Evolutionary conservation across 257 asterid genomes (phyloP).

Genomic region (Lantana camara): DNA sequence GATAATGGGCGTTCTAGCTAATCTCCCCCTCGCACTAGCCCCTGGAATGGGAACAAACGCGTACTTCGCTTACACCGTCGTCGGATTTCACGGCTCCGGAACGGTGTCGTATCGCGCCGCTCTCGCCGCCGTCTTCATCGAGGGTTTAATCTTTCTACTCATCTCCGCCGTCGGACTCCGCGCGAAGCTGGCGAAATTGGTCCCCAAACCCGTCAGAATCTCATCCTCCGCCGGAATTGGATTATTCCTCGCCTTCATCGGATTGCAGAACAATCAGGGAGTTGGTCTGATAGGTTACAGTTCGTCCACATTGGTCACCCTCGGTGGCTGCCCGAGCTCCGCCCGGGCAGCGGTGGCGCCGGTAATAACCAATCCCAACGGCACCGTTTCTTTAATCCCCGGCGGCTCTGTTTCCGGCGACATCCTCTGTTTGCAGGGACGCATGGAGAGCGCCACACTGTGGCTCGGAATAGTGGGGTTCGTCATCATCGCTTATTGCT

Average conservation of each 20-base stretch:
- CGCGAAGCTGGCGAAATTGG: constrained; percentile 71
- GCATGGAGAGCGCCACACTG: constrained; percentile 86
- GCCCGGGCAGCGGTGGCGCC: constrained; percentile 67
- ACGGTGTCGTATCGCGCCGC: constrained; percentile 71
- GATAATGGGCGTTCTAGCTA: constrained; percentile 81
- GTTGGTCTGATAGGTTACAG: constrained; percentile 76
- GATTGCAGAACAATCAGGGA: constrained; percentile 84
- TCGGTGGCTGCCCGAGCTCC: no score
- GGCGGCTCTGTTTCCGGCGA: constrained; percentile 75
- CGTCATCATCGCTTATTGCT: constrained; percentile 70
- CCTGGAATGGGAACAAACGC: constrained; percentile 98
- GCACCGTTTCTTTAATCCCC: constrained; percentile 62
- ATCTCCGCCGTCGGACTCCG: constrained; percentile 85
- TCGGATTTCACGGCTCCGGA: constrained; percentile 94
- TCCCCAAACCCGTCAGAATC: constrained; percentile 80
- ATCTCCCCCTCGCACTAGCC: constrained; percentile 76
- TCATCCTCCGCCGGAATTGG: constrained; percentile 94
- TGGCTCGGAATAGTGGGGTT: constrained; percentile 89
- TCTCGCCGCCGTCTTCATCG: constrained; percentile 82
- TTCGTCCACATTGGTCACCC: no score
- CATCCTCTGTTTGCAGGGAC: constrained; percentile 68
- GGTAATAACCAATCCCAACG: constrained; percentile 49
- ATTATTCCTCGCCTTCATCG: constrained; percentile 80
- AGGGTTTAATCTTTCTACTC: constrained; percentile 65
- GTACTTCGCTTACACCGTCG: constrained; percentile 89